These are phyloP conservation scores for Sisymbrium altissimum DNA, from an alignment of 345 rosid species.

Conservation along the genomic window DNA sequence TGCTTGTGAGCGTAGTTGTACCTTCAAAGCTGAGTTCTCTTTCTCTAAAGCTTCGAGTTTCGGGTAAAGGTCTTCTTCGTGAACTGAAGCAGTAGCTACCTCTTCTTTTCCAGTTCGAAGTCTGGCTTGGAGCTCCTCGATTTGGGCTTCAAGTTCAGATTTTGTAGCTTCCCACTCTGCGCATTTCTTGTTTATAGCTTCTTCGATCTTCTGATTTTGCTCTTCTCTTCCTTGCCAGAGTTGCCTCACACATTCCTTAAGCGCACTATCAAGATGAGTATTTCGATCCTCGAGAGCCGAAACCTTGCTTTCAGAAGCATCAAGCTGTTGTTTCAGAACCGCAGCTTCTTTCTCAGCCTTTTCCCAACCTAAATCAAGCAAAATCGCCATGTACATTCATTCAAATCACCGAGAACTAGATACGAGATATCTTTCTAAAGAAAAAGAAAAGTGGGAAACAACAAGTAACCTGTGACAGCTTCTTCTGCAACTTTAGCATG, in stretches of 20 bases:
- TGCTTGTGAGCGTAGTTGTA: constrained; percentile 45
- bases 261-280: constrained; percentile 87
- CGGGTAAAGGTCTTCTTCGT: constrained; percentile 41
- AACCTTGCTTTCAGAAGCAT: constrained; percentile 48
- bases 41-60: constrained; percentile 60
- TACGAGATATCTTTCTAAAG: too few relatives aligned
- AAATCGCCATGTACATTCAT: not conserved
- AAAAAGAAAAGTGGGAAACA: not conserved
- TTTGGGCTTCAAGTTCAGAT: constrained; percentile 48
- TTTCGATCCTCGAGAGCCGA: constrained; percentile 64
- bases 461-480: constrained; percentile 72
- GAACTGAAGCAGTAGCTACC: constrained; percentile 28
- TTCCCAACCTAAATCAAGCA: constrained; percentile 75
- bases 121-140: constrained; percentile 45
- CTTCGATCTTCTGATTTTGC: constrained; percentile 65
- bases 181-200: constrained; percentile 50
- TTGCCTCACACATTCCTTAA: constrained; percentile 91
- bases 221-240: constrained; percentile 87
- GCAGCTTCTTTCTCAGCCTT: constrained; percentile 86
- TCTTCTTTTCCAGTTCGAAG: constrained; percentile 37
- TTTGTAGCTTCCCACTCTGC: constrained; percentile 61
- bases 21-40: constrained; percentile 60
- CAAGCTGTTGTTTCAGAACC: constrained; percentile 67
- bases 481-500: constrained; percentile 97
- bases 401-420: not conserved